Percentiles rank a stretch among this genome's conserved stretches.
phyloP scores from a whole-genome alignment of 1,284 basidiomycete species.

The Violaceomyces palustris region DNA sequence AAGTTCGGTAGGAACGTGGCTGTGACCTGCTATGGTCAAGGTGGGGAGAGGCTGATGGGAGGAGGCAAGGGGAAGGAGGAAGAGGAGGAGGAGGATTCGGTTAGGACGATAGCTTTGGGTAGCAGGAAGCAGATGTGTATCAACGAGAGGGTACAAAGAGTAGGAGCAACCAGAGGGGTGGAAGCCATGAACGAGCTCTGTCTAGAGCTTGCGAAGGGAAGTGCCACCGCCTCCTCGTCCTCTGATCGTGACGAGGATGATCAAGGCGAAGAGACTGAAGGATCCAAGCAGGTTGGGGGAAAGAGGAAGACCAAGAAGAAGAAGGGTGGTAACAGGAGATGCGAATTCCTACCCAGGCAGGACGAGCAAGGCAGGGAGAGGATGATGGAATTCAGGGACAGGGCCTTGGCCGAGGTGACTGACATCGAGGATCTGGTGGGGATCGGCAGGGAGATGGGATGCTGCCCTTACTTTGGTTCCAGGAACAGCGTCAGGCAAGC shows the following conservation, averaged over 20 bases:
- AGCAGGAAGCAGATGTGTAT: slow-evolving; percentile 93
- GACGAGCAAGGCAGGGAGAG: slow-evolving; percentile 37
- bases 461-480: slow-evolving; percentile 91
- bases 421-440: slow-evolving; percentile 89
- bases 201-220: slow-evolving; percentile 68
- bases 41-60: background rate
- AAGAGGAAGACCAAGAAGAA: slow-evolving; percentile 1
- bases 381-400: slow-evolving; percentile 82
- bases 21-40: slow-evolving; percentile 1
- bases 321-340: slow-evolving; percentile 52
- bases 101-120: slow-evolving; percentile 59
- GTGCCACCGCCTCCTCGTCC: too few relatives aligned
- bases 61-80: background rate
- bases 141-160: slow-evolving; percentile 68
- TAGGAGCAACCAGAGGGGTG: slow-evolving; percentile 53
- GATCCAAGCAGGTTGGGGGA: too few relatives aligned
- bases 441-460: slow-evolving; percentile 64
- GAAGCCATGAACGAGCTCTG: slow-evolving; percentile 89
- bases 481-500: slow-evolving; percentile 80
- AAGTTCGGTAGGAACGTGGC: slow-evolving; percentile 54
- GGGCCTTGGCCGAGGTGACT: slow-evolving; percentile 71
- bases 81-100: slow-evolving; percentile 3
- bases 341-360: slow-evolving; percentile 69
- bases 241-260: too few relatives aligned
- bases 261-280: too few relatives aligned